phyloP scores from a whole-genome alignment of 306 rosid species.

The Sophora flavescens region DNA sequence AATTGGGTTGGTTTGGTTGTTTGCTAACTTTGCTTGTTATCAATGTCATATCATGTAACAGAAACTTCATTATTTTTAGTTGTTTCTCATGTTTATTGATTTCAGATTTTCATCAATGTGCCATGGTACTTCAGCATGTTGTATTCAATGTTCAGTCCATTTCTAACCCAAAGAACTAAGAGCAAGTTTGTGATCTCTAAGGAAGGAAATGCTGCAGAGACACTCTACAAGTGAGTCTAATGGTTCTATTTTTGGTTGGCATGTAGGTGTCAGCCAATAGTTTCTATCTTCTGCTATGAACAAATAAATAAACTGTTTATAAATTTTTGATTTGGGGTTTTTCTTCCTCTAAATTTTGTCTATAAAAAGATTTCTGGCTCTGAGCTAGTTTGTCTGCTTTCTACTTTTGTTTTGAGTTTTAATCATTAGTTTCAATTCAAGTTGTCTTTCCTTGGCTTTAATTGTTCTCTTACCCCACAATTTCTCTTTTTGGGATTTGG shows the following conservation, averaged over 20 bases:
- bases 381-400: conserved; percentile 5
- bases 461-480: background rate
- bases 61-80: background rate
- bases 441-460: background rate
- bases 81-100: background rate
- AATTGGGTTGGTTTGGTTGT: background rate
- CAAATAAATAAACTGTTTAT: background rate
- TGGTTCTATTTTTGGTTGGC: background rate
- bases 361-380: background rate
- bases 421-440: background rate
- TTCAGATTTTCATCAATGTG: conserved; percentile 87
- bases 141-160: conserved; percentile 89
- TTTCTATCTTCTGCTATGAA: background rate
- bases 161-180: conserved; percentile 87
- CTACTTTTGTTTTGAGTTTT: conserved; percentile 26
- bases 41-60: background rate
- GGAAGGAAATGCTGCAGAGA: conserved; percentile 91
- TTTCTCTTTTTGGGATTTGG: conserved; percentile 15
- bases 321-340: background rate
- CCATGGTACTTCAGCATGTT: conserved; percentile 91
- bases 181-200: conserved; percentile 90
- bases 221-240: conserved; percentile 78
- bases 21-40: background rate
- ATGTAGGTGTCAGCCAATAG: background rate
- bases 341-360: conserved; percentile 14